phyloP scores from a whole-genome alignment of 2,329 filamentous ascomycete species.

The Sphaerulina populicola region DNA sequence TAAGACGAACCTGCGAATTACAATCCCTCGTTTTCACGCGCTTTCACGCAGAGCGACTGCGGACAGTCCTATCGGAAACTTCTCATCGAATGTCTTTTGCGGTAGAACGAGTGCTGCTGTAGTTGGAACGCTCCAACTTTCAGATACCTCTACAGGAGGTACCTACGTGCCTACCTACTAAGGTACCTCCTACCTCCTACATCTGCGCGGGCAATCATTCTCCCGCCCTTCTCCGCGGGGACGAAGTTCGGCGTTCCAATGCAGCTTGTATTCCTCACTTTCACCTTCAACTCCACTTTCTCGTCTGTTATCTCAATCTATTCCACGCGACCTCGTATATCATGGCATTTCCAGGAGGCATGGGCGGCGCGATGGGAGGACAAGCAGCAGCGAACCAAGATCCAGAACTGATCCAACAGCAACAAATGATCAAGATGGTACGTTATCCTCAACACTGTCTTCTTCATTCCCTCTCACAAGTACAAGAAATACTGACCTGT shows the following conservation, averaged over 20 bases:
- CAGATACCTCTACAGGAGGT: too few relatives aligned
- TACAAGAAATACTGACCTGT: not conserved
- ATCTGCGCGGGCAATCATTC: too few relatives aligned
- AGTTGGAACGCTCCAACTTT: not conserved
- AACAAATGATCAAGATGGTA: conserved; percentile 44
- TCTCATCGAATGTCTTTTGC: too few relatives aligned
- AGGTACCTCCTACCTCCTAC: too few relatives aligned
- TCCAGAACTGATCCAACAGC: conserved; percentile 36
- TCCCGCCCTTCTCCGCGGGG: not conserved
- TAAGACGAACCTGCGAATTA: conserved; percentile 2
- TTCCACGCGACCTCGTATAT: not conserved
- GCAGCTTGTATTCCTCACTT: not conserved
- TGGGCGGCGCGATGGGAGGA: conserved; percentile 8
- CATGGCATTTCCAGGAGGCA: conserved; percentile 19
- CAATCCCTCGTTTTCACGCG: not conserved
- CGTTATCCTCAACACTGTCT: conserved; percentile 4
- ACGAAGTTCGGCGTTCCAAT: conserved; percentile 1
- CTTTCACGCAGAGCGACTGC: too few relatives aligned
- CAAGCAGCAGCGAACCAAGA: conserved; percentile 20
- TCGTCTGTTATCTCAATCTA: not conserved
- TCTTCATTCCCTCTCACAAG: not conserved
- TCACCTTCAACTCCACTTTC: not conserved
- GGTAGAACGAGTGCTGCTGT: too few relatives aligned
- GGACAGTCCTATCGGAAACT: too few relatives aligned
- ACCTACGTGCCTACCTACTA: too few relatives aligned